Evolutionary conservation across 805 yeast species (phyloP).

Genomic region (Cyberlindnera japonica): DNA sequence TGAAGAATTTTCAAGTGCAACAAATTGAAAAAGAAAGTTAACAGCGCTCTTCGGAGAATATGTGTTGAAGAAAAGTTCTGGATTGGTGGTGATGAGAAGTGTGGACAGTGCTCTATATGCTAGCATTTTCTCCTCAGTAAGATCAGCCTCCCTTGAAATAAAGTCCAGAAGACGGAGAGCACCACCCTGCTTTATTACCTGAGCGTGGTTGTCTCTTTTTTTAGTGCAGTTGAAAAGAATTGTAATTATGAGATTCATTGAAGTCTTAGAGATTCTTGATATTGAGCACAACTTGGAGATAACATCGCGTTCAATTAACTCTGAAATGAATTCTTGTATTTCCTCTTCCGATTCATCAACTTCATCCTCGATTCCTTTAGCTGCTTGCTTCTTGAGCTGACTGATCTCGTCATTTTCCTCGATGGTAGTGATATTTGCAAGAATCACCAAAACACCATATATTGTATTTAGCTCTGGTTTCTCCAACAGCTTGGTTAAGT

Average conservation of each 20-base stretch:
- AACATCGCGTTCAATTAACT: conserved; percentile 22
- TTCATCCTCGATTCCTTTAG: conserved; percentile 26
- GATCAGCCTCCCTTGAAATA: conserved; percentile 8
- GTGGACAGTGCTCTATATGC: conserved; percentile 43
- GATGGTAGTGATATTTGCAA: conserved; percentile 31
- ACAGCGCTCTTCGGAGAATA: conserved; percentile 23
- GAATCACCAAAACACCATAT: conserved; percentile 33
- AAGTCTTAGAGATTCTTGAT: conserved; percentile 18
- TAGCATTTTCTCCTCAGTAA: conserved; percentile 13
- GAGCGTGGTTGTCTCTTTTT: conserved; percentile 23
- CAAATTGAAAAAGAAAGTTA: conserved; percentile 37
- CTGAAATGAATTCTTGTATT: conserved; percentile 18
- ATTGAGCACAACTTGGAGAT: conserved; percentile 15
- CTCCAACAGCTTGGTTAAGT: conserved; percentile 26
- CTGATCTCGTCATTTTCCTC: conserved; percentile 27
- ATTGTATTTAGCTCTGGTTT: conserved; percentile 13
- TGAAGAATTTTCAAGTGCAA: conserved; percentile 26
- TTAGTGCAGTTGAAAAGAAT: conserved; percentile 31
- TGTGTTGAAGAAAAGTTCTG: conserved; percentile 36
- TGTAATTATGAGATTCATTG: conserved; percentile 29
- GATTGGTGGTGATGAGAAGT: conserved; percentile 43
- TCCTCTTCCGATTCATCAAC: conserved; percentile 18
- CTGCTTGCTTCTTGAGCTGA: conserved; percentile 31
- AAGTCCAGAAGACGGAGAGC: conserved; percentile 34
- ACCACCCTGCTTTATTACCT: conserved; percentile 45